Conservation (phyloP, 2,329 filamentous ascomycete genomes). For the Aspergillus proliferans region DNA sequence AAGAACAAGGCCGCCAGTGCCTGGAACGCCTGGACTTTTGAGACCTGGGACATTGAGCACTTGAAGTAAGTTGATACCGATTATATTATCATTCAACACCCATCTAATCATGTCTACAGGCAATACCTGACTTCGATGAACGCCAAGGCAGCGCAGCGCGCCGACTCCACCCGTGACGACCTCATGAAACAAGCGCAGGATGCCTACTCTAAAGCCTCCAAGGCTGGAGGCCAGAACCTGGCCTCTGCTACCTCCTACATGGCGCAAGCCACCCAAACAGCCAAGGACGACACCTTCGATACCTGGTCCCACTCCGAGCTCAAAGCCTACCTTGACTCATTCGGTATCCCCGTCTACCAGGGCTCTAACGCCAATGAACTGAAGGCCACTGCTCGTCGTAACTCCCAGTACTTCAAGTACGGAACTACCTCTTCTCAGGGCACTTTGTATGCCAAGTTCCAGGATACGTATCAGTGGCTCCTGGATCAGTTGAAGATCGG, state of each 20-base stretch:
- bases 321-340: constrained; percentile 73
- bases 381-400: constrained; percentile 63
- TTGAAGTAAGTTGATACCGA: constrained; percentile 52
- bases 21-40: constrained; percentile 71
- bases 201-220: constrained; percentile 42
- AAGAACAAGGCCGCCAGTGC: constrained; percentile 62
- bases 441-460: constrained; percentile 61
- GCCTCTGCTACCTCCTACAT: constrained; percentile 68
- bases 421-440: constrained; percentile 61
- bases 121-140: constrained; percentile 46
- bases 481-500: constrained; percentile 45
- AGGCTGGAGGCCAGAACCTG: constrained; percentile 39
- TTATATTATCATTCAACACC: constrained; percentile 21
- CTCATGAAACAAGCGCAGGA: constrained; percentile 54
- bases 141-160: constrained; percentile 54
- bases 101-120: constrained; percentile 28
- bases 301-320: constrained; percentile 66
- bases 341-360: constrained; percentile 64
- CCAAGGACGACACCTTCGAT: constrained; percentile 62
- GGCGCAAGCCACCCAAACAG: constrained; percentile 57
- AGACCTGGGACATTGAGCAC: constrained; percentile 67
- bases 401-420: constrained; percentile 70
- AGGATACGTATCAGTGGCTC: constrained; percentile 42
- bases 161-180: constrained; percentile 64
- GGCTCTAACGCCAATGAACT: constrained; percentile 64